phyloP scores from a whole-genome alignment of 2,329 filamentous ascomycete species.

The Xylaria sp. region DNA sequence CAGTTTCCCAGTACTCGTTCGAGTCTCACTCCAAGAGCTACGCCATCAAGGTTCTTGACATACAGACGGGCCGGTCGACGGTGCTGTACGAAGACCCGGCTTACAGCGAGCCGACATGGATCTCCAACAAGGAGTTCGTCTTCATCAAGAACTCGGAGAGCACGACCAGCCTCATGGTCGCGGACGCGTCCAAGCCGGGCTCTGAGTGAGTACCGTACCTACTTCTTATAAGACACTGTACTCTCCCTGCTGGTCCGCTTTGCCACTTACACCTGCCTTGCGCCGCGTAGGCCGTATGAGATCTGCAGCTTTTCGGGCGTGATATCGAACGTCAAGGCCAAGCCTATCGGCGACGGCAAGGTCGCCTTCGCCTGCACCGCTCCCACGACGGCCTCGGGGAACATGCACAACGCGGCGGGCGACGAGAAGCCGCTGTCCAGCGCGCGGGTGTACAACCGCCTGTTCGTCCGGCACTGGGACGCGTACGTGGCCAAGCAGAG shows the following conservation, averaged over 20 bases:
- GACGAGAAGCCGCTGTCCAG: slow-evolving; percentile 63
- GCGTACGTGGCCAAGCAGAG: slow-evolving; percentile 70
- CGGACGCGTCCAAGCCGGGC: slow-evolving; percentile 39
- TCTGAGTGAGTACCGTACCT: slow-evolving; percentile 41
- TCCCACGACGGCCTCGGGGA: slow-evolving; percentile 67
- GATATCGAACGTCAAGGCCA: slow-evolving; percentile 63
- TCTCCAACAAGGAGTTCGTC: slow-evolving; percentile 66
- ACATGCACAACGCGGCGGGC: slow-evolving; percentile 67
- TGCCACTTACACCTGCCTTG: slow-evolving; percentile 8
- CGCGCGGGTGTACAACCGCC: slow-evolving; percentile 71
- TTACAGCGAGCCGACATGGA: slow-evolving; percentile 75
- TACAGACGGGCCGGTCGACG: slow-evolving; percentile 66
- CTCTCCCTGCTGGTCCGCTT: slow-evolving; percentile 18
- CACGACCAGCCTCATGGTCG: slow-evolving; percentile 50
- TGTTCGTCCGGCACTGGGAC: slow-evolving; percentile 86
- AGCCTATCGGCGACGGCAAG: slow-evolving; percentile 51
- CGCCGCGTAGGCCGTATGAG: slow-evolving; percentile 43
- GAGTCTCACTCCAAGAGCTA: slow-evolving; percentile 68
- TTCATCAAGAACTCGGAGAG: slow-evolving; percentile 56
- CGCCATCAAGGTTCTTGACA: slow-evolving; percentile 72
- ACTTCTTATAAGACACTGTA: neutral
- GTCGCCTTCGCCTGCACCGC: slow-evolving; percentile 64
- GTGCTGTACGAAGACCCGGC: slow-evolving; percentile 66
- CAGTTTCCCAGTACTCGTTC: slow-evolving; percentile 79
- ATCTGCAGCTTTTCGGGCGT: slow-evolving; percentile 54